Evolutionary conservation across 2,329 filamentous ascomycete species (phyloP).

Genomic region (Clonostachys sp.): DNA sequence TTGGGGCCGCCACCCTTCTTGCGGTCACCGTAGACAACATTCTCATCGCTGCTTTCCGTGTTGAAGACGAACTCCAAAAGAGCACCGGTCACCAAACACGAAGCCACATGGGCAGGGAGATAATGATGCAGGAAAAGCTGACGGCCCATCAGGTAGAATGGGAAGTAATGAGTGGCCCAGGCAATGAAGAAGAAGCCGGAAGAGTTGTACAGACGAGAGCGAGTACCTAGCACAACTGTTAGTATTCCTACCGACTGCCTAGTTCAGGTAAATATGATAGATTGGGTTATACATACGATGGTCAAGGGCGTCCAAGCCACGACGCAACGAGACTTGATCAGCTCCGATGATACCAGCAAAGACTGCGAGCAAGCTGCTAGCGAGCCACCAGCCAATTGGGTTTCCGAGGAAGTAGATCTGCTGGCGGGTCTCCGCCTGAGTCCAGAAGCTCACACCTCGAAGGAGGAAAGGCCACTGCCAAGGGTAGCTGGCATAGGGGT

Average conservation of each 20-base stretch:
- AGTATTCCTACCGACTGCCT: neutral
- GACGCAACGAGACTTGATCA: constrained; percentile 88
- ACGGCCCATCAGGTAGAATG: constrained; percentile 96
- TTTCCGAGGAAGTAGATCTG: constrained; percentile 99
- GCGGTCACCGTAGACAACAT: constrained; percentile 29
- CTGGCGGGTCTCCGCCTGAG: constrained; percentile 86
- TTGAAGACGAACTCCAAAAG: constrained; percentile 96
- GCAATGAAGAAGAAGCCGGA: constrained; percentile 98
- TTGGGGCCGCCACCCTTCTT: constrained; percentile 39
- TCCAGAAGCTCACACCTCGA: constrained; percentile 98
- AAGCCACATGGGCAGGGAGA: constrained; percentile 88
- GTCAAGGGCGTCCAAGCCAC: constrained; percentile 90
- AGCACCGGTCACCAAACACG: constrained; percentile 82
- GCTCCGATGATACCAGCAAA: constrained; percentile 89
- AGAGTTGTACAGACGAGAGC: constrained; percentile 93
- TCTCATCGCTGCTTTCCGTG: constrained; percentile 67
- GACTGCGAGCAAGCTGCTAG: constrained; percentile 86
- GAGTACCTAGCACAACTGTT: constrained; percentile 61
- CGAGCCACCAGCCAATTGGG: constrained; percentile 95
- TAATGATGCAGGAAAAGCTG: constrained; percentile 99
- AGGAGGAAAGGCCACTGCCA: constrained; percentile 98
- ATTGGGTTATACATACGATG: constrained; percentile 62
- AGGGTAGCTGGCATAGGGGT: constrained; percentile 91
- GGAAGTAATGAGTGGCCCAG: constrained; percentile 96
- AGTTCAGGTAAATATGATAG: too few species aligned